phyloP scores from a whole-genome alignment of 73 alveolate species.

The Paramecium pentaurelia region DNA sequence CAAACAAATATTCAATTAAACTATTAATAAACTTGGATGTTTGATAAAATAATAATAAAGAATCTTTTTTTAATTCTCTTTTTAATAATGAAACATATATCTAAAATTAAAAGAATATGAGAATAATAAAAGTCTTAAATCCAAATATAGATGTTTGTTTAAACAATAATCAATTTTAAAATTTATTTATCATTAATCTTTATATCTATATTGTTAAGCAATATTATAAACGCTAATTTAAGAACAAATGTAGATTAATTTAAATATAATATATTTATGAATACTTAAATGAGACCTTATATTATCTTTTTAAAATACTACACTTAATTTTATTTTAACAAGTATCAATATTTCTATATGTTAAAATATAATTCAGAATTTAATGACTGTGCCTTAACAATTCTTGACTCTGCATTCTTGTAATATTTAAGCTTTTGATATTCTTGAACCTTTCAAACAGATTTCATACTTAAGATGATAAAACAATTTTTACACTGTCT shows the following conservation, averaged over 20 bases:
- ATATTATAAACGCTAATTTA: too few relatives aligned
- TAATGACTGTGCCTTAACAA: neutral
- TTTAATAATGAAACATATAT: too few relatives aligned
- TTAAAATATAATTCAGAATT: neutral
- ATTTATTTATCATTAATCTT: too few relatives aligned
- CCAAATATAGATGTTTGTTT: too few relatives aligned
- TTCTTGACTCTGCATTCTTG: neutral
- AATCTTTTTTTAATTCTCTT: too few relatives aligned
- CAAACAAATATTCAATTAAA: too few relatives aligned
- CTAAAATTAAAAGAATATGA: too few relatives aligned
- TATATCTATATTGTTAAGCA: too few relatives aligned
- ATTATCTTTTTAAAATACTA: neutral
- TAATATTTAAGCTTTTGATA: neutral
- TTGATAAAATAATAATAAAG: too few relatives aligned
- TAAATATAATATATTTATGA: neutral
- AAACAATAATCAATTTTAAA: too few relatives aligned
- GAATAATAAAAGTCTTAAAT: too few relatives aligned
- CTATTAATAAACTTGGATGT: too few relatives aligned
- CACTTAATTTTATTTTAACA: neutral
- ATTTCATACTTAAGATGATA: neutral
- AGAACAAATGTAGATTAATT: neutral
- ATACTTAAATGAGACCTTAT: neutral
- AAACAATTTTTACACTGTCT: neutral
- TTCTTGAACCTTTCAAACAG: neutral
- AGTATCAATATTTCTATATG: neutral